Percentiles rank a stretch among this genome's conserved stretches.
Evolutionary conservation across 1,139 yeast species (phyloP).

Genomic region (Casaregolazyma lundiana): DNA sequence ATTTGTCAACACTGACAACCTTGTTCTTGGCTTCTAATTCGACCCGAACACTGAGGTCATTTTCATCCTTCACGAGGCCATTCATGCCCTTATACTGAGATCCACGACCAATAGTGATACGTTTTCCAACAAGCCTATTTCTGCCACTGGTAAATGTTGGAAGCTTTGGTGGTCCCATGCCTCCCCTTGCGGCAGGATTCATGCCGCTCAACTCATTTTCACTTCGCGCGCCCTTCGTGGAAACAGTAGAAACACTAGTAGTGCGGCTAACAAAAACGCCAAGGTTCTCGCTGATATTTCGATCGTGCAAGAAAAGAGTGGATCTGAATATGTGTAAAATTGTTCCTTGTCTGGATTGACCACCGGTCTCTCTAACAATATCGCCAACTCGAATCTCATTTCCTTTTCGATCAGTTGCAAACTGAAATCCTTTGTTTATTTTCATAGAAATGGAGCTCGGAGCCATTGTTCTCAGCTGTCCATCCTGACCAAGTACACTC

Average conservation of each 20-base stretch:
- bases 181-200: slow-evolving; percentile 67
- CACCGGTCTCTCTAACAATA: slow-evolving; percentile 74
- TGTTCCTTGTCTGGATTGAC: slow-evolving; percentile 82
- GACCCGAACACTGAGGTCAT: slow-evolving; percentile 84
- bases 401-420: slow-evolving; percentile 85
- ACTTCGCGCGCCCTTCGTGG: slow-evolving; percentile 71
- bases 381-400: slow-evolving; percentile 84
- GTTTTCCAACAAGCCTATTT: slow-evolving; percentile 46
- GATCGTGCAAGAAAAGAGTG: slow-evolving; percentile 71
- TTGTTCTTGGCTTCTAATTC: slow-evolving; percentile 92
- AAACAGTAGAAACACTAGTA: slow-evolving; percentile 71
- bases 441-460: slow-evolving; percentile 80
- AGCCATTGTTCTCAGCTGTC: slow-evolving; percentile 63
- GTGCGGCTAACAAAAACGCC: slow-evolving; percentile 86
- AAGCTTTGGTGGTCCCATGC: slow-evolving; percentile 53
- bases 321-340: slow-evolving; percentile 83
- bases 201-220: slow-evolving; percentile 57
- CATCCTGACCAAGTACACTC: slow-evolving; percentile 78
- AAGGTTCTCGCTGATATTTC: slow-evolving; percentile 73
- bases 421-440: slow-evolving; percentile 61
- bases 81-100: slow-evolving; percentile 93
- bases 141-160: slow-evolving; percentile 20
- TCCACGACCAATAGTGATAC: slow-evolving; percentile 74
- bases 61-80: slow-evolving; percentile 92
- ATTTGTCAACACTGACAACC: slow-evolving; percentile 77